Percentiles rank a stretch among this genome's conserved stretches.
Conservation (phyloP, 108 stramenopile species). For the Nitzschia inconspicua region DNA sequence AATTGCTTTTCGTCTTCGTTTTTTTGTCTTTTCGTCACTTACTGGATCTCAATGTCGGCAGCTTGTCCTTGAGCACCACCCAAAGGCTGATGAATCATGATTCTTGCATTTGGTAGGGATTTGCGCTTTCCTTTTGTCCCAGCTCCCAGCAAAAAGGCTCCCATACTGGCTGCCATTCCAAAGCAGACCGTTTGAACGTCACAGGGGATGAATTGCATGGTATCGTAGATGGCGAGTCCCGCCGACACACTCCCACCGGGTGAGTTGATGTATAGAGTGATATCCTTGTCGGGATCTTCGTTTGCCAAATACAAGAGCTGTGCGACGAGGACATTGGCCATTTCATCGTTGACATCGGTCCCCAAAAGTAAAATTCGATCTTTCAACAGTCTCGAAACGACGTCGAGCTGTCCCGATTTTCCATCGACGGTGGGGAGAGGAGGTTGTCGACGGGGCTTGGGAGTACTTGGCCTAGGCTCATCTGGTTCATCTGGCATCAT, state of each 20-base stretch:
- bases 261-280: conserved; percentile 95
- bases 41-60: conserved; percentile 95
- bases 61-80: conserved; percentile 97
- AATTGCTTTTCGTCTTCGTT: too few species aligned
- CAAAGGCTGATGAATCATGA: conserved; percentile 99
- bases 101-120: conserved; percentile 89
- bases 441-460: conserved; percentile 43
- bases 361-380: conserved; percentile 93
- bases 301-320: conserved; percentile 93
- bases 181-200: conserved; percentile 95
- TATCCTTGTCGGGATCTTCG: conserved; percentile 91
- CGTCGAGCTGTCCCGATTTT: conserved; percentile 87
- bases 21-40: neutral
- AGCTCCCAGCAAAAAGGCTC: conserved; percentile 93
- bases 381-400: conserved; percentile 89
- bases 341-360: conserved; percentile 90
- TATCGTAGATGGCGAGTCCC: conserved; percentile 96
- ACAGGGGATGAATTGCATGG: conserved; percentile 97
- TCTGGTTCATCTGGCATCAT: conserved; percentile 47
- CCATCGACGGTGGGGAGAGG: conserved; percentile 61
- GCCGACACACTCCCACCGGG: conserved; percentile 88
- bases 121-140: conserved; percentile 87
- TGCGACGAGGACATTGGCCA: conserved; percentile 91
- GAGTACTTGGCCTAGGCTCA: conserved; percentile 20
- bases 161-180: conserved; percentile 97